Evolutionary conservation across 352 stramenopile genomes (phyloP).

Genomic region (Nothophytophthora sp.): DNA sequence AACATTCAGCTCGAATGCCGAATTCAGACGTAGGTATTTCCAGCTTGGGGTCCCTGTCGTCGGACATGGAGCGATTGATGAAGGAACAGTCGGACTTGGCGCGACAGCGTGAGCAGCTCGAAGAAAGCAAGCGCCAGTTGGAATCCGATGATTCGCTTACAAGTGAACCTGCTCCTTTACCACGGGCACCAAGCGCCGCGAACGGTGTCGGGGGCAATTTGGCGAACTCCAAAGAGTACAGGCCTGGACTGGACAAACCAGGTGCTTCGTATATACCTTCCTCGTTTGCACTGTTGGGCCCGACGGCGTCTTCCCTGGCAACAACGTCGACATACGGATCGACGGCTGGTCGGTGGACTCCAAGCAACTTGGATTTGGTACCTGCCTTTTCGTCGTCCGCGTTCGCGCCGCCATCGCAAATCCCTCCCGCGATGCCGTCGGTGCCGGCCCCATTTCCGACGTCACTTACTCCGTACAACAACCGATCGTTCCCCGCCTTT

Average conservation of each 20-base stretch:
- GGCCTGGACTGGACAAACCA: slow-evolving; percentile 14
- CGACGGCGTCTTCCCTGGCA: background rate
- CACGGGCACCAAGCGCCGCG: slow-evolving; percentile 3
- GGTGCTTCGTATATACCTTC: slow-evolving; percentile 21
- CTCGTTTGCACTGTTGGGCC: slow-evolving; percentile 20
- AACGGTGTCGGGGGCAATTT: slow-evolving; percentile 5
- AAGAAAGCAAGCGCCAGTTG: slow-evolving; percentile 70
- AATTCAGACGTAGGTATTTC: slow-evolving; percentile 3
- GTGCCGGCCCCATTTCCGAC: slow-evolving; percentile 20
- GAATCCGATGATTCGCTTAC: slow-evolving; percentile 28
- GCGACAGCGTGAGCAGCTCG: slow-evolving; percentile 53
- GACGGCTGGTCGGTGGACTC: slow-evolving; percentile 22
- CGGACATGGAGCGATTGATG: slow-evolving; percentile 60
- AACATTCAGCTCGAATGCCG: slow-evolving; percentile 8
- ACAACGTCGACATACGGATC: slow-evolving; percentile 9
- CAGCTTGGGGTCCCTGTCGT: slow-evolving; percentile 24
- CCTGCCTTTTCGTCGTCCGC: slow-evolving; percentile 28
- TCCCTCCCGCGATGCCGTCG: slow-evolving; percentile 9
- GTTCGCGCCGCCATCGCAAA: slow-evolving; percentile 16
- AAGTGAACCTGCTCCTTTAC: slow-evolving; percentile 2
- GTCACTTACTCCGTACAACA: slow-evolving; percentile 30
- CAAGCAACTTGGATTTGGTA: slow-evolving; percentile 30
- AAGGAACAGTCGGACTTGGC: slow-evolving; percentile 77
- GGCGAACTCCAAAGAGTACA: slow-evolving; percentile 21
- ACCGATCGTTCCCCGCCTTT: slow-evolving; percentile 17